Evolutionary conservation across 164 flowering plant species (phyloP), one percentile per base, ranked within the genome.

Genomic region (Liriodendron chinense): DNA sequence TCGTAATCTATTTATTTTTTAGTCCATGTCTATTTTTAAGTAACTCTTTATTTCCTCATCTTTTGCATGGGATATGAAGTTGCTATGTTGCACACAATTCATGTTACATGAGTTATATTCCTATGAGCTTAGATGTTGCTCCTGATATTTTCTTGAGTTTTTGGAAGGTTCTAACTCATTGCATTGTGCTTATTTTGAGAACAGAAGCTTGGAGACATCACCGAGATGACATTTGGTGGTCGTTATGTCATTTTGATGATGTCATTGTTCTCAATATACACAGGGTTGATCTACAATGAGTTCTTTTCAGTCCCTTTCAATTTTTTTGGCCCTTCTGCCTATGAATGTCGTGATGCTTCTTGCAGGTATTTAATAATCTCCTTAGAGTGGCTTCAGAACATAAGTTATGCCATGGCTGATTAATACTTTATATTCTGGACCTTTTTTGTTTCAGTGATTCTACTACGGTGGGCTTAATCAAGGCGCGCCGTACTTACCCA

Each of bases 161-260:
- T 61, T 34, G 8, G 20, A 74, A 50, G 23, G 63, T 67, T 49
- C 16, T 5, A 64, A 49, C 67, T 71, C 13, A 80, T 59, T 63
- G 23, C 10, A n/a, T 65, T 28, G 18, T 74, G 20, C n/a, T 65
- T 72, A 23, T 72, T 70, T 21, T 62, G 77, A 67, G 67, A 75
- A 73, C 92, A 96, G 99, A 96, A 96, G 77, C 96, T 96, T 76
- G 98, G 93, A 74, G 99, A 94, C 83, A 96, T 96, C 70, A 87
- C 81, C 70, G 97, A 91, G 72, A 92, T 96, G 98, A 80, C 91
- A 26, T 96, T 96, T 82, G 98, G 99, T 69, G 99, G 99, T 6
- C 98, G 99, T 75, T 96, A 96, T 85, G 94, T 92, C 66, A 91
- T 96, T 73, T 1, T 96, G 88, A 72, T 94, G 93, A 94, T 96